Conservation (phyloP, 73 alveolate genomes). For the Tetrahymena borealis region DNA sequence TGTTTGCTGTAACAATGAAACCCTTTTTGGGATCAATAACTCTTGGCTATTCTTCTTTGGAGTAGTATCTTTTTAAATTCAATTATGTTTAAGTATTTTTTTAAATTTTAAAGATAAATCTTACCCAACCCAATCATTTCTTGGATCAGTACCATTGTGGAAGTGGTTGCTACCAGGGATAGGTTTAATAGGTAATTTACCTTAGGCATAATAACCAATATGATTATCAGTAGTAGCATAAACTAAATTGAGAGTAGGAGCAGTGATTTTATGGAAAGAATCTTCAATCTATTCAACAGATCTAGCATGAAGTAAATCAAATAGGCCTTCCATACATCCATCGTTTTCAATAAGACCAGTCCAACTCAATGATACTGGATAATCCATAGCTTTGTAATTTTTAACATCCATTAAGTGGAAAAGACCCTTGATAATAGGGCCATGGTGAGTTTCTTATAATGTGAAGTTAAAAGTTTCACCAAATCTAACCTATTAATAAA, state of each 20-base stretch:
- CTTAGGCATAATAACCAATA: constrained; percentile 25
- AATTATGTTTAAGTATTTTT: neutral
- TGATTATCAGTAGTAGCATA: constrained; percentile 26
- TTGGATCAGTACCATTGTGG: neutral
- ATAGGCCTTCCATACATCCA: constrained; percentile 24
- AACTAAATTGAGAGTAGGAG: constrained; percentile 21
- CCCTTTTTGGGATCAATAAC: constrained; percentile 33
- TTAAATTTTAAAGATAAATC: neutral
- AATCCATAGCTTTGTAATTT: neutral
- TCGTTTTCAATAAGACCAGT: constrained; percentile 25
- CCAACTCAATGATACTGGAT: constrained; percentile 10
- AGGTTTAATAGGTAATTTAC: constrained; percentile 24
- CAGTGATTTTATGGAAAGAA: constrained; percentile 7
- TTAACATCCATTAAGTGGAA: constrained; percentile 2
- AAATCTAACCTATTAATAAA: neutral
- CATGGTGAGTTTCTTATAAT: constrained; percentile 65
- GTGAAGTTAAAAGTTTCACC: neutral
- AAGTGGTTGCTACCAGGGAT: constrained; percentile 11
- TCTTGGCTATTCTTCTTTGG: neutral
- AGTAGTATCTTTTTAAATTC: neutral
- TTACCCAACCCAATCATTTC: neutral
- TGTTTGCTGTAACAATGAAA: constrained; percentile 23
- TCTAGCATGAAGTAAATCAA: neutral
- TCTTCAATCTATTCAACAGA: constrained; percentile 9
- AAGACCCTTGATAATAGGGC: constrained; percentile 60